Evolutionary conservation across 179 eudicot species (phyloP), one percentile per base, ranked within the genome.

Genomic region (Silene coronaria): DNA sequence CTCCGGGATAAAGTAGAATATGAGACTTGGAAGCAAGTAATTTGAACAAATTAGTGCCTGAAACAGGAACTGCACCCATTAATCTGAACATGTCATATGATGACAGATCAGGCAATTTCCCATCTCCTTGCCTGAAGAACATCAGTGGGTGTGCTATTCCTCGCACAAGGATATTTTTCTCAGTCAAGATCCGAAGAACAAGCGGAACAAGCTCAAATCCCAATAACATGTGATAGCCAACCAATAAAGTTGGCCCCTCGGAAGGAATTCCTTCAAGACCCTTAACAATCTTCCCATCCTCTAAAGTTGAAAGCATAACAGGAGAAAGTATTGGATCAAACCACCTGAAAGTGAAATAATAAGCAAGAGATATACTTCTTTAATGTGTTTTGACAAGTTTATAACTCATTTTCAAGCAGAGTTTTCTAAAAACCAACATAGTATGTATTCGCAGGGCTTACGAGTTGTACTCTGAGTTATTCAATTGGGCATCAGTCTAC

Each of bases 71-170:
- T 34, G 91, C 96, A 34, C 96, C 97, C 89, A 90, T 84, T 45
- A 78, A 3, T 77, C 90, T 83, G 59, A 80, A 8, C 3, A 24
- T 2, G 69, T 90, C 97, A 65, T 28, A 89, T 45, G 73, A 6
- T 66, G 97, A 87, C 69, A 84, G 8, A 74, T 84, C 88, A 67
- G 85, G 83, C 23, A 83, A 4, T 32, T 48, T 77, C 42, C 86
- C 86, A 8, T 80, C 81, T 64, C 28, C 75, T 70, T 73, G 55
- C 71, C 78, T 87, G 26, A 5, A 46, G 77, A 88, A 92, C 85
- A 90, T 83, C 88, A 87, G 67, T 46, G 97, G 97, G 77, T 90
- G 97, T 63, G 90, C 97, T 60, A 92, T 72, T 51, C 93, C 96
- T 68, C 91, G 84, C 58, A 90, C 32, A 13, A 87, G 72, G 48